Evolutionary conservation across 345 rosid species (phyloP).

Genomic region (Garcia nutans): DNA sequence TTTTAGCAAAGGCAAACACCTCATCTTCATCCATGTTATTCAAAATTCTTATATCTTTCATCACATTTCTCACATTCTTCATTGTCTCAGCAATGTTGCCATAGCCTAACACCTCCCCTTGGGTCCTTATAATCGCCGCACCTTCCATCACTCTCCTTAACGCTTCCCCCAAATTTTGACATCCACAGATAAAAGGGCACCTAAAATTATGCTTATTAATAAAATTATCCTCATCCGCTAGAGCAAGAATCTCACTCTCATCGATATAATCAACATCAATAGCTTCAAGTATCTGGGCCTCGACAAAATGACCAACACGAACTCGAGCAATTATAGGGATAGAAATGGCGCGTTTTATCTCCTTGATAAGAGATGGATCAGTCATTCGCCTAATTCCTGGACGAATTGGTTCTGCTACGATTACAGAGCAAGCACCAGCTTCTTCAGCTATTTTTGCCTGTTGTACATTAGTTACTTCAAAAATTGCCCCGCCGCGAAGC

Average conservation of each 20-base stretch:
- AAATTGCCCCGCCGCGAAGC: slow-evolving; percentile 34
- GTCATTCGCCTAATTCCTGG: slow-evolving; percentile 20
- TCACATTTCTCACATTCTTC: slow-evolving; percentile 48
- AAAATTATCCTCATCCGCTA: slow-evolving; percentile 40
- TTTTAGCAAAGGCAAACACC: slow-evolving; percentile 31
- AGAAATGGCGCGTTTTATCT: slow-evolving; percentile 31
- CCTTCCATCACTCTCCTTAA: slow-evolving; percentile 54
- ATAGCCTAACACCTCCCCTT: slow-evolving; percentile 33
- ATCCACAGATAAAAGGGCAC: slow-evolving; percentile 50
- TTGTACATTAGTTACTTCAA: slow-evolving; percentile 23
- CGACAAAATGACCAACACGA: slow-evolving; percentile 43
- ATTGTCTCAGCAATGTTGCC: slow-evolving; percentile 40
- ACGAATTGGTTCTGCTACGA: slow-evolving; percentile 15
- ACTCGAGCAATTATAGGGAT: slow-evolving; percentile 33
- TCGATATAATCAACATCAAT: slow-evolving; percentile 37
- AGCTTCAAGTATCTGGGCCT: slow-evolving; percentile 41
- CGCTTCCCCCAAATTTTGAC: slow-evolving; percentile 41
- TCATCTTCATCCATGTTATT: slow-evolving; percentile 52
- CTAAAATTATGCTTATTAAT: slow-evolving; percentile 51
- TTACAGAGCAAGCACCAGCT: slow-evolving; percentile 34
- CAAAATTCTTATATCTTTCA: slow-evolving; percentile 42
- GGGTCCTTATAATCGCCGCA: slow-evolving; percentile 47
- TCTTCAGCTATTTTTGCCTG: slow-evolving; percentile 33
- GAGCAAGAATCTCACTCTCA: slow-evolving; percentile 34
- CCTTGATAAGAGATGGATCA: slow-evolving; percentile 27